Conservation (phyloP, 176 grass and related monocot genomes). For the Poa pratensis region DNA sequence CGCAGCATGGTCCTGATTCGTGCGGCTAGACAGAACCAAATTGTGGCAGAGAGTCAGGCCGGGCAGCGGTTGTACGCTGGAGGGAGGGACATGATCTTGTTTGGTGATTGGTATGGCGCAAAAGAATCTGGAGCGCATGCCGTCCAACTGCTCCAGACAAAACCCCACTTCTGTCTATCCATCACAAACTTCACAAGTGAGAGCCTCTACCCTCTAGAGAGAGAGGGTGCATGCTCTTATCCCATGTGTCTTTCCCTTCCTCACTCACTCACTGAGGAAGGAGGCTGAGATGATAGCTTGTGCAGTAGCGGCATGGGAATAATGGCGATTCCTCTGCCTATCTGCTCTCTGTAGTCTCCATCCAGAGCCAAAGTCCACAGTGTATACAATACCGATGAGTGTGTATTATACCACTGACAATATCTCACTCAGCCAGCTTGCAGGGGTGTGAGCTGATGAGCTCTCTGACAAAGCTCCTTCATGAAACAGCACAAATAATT, state of each 20-base stretch:
- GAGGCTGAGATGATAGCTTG: constrained; percentile 10
- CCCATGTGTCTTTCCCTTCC: constrained; percentile 5
- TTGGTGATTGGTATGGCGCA: constrained; percentile 59
- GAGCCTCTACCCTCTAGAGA: too few relatives aligned
- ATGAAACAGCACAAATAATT: constrained; percentile 5
- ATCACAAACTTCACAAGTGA: too few relatives aligned
- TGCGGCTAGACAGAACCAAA: constrained; percentile 34
- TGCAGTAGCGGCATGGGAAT: constrained; percentile 38
- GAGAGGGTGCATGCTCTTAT: constrained; percentile 22
- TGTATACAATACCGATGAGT: background rate
- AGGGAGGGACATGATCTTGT: constrained; percentile 45
- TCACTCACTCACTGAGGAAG: background rate
- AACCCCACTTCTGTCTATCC: constrained; percentile 53
- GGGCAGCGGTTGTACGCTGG: constrained; percentile 13
- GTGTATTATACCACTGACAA: constrained; percentile 26
- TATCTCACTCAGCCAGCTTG: constrained; percentile 36
- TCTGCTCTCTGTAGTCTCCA: constrained; percentile 56
- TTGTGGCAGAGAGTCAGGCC: background rate
- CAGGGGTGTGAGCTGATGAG: background rate
- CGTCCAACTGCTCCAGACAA: constrained; percentile 91
- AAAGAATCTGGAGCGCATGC: constrained; percentile 72
- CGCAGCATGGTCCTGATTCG: constrained; percentile 50
- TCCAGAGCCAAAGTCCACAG: constrained; percentile 53
- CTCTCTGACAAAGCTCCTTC: background rate
- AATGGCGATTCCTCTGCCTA: constrained; percentile 50